phyloP scores from a whole-genome alignment of 345 rosid species.

The Psidium friedrichsthalianum region DNA sequence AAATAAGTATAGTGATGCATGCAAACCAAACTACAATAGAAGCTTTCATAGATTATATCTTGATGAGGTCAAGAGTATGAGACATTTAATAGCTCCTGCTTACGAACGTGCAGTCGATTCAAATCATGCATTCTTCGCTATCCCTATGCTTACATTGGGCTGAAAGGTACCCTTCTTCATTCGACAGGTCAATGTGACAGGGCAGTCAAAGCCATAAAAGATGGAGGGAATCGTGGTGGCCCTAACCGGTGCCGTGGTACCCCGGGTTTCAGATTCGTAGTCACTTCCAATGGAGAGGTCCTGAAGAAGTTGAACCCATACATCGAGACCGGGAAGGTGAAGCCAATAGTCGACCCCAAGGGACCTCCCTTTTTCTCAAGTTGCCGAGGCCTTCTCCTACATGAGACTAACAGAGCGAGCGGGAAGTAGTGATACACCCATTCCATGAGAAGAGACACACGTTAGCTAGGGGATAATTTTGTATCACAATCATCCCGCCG shows the following conservation, averaged over 20 bases:
- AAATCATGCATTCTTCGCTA: not conserved
- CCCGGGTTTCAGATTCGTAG: constrained; percentile 94
- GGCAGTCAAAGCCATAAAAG: constrained; percentile 76
- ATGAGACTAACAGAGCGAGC: constrained; percentile 71
- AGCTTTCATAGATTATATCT: not conserved
- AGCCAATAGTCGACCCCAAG: constrained; percentile 76
- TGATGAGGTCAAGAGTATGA: not conserved
- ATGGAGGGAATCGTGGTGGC: constrained; percentile 92
- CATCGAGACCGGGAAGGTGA: constrained; percentile 72
- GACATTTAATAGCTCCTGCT: not conserved
- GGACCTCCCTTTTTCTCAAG: constrained; percentile 70
- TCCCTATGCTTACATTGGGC: not conserved
- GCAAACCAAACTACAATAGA: not conserved
- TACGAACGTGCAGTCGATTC: not conserved
- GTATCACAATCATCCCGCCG: not conserved
- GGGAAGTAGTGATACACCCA: constrained; percentile 68
- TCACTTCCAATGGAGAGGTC: constrained; percentile 67
- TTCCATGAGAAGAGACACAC: constrained; percentile 23
- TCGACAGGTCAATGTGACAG: constrained; percentile 77
- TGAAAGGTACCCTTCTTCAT: not conserved
- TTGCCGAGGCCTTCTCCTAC: constrained; percentile 67
- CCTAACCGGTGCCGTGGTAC: constrained; percentile 81
- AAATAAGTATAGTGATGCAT: not conserved
- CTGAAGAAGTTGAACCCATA: constrained; percentile 81
- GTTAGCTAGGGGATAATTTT: not conserved